Evolutionary conservation across 2,329 filamentous ascomycete species (phyloP).

Genomic region (Penicillium sp.): DNA sequence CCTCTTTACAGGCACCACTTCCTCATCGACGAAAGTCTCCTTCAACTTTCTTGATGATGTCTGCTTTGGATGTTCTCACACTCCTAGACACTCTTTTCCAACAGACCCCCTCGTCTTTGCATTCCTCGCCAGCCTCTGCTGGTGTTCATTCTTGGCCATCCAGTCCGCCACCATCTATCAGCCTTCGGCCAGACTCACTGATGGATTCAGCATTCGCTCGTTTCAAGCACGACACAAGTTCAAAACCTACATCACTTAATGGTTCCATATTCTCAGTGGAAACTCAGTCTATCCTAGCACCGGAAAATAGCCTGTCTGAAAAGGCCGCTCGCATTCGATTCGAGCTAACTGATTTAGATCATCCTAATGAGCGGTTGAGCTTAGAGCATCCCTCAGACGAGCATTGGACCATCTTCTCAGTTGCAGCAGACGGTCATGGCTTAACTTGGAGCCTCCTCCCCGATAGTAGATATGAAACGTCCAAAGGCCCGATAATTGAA

Average conservation of each 20-base stretch:
- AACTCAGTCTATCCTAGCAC: slow-evolving; percentile 27
- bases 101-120: slow-evolving; percentile 26
- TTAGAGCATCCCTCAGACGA: slow-evolving; percentile 77
- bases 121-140: slow-evolving; percentile 30
- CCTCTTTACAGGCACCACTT: slow-evolving; percentile 37
- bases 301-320: slow-evolving; percentile 30
- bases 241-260: slow-evolving; percentile 25
- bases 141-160: slow-evolving; percentile 27
- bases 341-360: slow-evolving; percentile 41
- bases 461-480: slow-evolving; percentile 53
- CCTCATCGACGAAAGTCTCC: slow-evolving; percentile 48
- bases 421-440: slow-evolving; percentile 69
- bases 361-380: slow-evolving; percentile 51
- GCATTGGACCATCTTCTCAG: slow-evolving; percentile 78
- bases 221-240: slow-evolving; percentile 28
- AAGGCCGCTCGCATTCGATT: slow-evolving; percentile 44
- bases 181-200: slow-evolving; percentile 23
- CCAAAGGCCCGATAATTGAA: slow-evolving; percentile 61
- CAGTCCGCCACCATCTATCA: slow-evolving; percentile 18
- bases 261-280: slow-evolving; percentile 36
- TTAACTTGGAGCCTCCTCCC: slow-evolving; percentile 65
- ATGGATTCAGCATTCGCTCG: slow-evolving; percentile 37
- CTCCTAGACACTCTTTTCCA: slow-evolving; percentile 83
- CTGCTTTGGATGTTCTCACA: slow-evolving; percentile 74
- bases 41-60: slow-evolving; percentile 71